Evolutionary conservation across 352 stramenopile species (phyloP).

Genomic region (Globisporangium takayamanum): DNA sequence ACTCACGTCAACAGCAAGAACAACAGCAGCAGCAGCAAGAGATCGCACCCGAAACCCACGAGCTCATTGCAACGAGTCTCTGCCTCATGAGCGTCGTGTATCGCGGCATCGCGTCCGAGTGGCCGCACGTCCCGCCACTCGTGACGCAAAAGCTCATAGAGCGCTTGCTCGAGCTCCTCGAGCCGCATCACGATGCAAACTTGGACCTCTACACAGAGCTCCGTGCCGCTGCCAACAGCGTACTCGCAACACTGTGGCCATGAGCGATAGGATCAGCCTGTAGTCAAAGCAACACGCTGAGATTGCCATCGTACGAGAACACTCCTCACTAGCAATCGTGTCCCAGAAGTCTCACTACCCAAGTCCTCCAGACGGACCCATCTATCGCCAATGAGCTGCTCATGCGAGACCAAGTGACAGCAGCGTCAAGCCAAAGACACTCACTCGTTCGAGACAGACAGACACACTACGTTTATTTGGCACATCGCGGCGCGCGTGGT

Average conservation of each 20-base stretch:
- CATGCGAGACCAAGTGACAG: too few relatives aligned
- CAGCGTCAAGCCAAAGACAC: too few relatives aligned
- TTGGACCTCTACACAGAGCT: conserved; percentile 65
- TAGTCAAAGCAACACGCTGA: not conserved
- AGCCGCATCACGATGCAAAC: conserved; percentile 44
- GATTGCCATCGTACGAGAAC: not conserved
- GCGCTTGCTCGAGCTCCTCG: conserved; percentile 53
- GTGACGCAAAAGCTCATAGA: conserved; percentile 59
- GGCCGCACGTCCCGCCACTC: conserved; percentile 27
- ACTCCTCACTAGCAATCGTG: too few relatives aligned
- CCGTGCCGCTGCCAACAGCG: conserved; percentile 14
- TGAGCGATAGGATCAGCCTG: not conserved
- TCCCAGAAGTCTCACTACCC: too few relatives aligned
- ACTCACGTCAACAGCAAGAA: not conserved
- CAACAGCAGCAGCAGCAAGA: not conserved
- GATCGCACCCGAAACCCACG: conserved; percentile 33
- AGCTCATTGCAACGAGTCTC: conserved; percentile 48
- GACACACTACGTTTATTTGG: too few relatives aligned
- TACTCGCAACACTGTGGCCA: conserved; percentile 1
- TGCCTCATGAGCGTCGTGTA: conserved; percentile 49
- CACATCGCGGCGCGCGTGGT: too few relatives aligned
- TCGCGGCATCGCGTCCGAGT: conserved; percentile 4
- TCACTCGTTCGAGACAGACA: too few relatives aligned
- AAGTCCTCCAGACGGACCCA: too few relatives aligned
- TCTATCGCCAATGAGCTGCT: too few relatives aligned